Evolutionary conservation across 371 early-diverging fungal species (phyloP), one percentile per base, ranked within the genome.

Genomic region (Gilbertella persicaria): DNA sequence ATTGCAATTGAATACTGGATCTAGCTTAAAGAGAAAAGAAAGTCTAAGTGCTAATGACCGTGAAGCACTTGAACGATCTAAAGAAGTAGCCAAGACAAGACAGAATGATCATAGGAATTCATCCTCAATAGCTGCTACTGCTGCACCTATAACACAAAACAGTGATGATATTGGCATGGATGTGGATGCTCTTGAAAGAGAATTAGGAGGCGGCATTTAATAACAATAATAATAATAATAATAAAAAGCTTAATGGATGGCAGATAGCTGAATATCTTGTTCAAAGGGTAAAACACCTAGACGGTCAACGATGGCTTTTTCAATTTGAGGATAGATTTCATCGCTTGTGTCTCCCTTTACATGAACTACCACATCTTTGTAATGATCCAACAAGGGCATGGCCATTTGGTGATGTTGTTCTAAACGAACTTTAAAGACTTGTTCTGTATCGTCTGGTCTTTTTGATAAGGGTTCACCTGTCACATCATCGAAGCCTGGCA

Each of bases 371-470:
- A 92, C 77, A 40, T 81, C 74, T 6, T 75, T 60, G 60, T 93
- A 93, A 63, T 93, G 91, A 17, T 93, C 90, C 36, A 94, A 71
- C 47, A 97, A 58, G 12, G 95, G 97, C 53, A 70, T 68, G 0
- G 92, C 90, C 73, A 85, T 69, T 23, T 66, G 68, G 51, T 89
- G 80, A 68, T 94, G 89, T 60, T 86, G 86, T 42, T 90, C 76
- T 50, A 96, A 69, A 5, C 97, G 85, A 17, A 80, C 75, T 64
- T 80, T 85, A 66, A 96, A 89, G 8, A 86, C 84, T 64, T 93
- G 91, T 14, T 90, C 86, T 53, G 87, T 90, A 59, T 99, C 99
- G 75, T 99, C 99, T 3, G 90, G 81, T 24, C 99, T 80, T 53
- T 93, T 89, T 21, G 90, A 78, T 30, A 98, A 73, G 28, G 89